Evolutionary conservation across 2,329 filamentous ascomycete genomes (phyloP), one percentile per base, ranked within the genome.

Genomic region (Colletotrichum plurivorum): DNA sequence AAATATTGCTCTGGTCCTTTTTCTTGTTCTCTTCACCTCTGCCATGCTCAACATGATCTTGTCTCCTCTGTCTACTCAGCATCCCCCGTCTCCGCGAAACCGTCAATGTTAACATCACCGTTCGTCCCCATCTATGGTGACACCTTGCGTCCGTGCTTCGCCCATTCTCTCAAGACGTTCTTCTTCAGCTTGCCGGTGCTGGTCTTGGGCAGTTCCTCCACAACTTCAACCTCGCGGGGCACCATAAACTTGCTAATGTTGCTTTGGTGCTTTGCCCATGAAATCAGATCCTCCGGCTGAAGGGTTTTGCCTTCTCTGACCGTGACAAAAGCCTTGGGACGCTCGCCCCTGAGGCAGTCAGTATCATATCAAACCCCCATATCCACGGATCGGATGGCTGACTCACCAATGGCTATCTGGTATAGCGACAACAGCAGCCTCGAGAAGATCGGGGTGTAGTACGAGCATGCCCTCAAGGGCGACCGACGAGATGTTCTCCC

Each of bases 171-270:
- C 63, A 99, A 80, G 7, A 97, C 89, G 76, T 97, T 98, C 89
- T 99, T 99, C 87, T 94, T 92, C 69, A 98, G 87, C 87, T 99
- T 99, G 3, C 96, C 96, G 0, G 96, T 99, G 79, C 93, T 96
- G 31, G 96, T 99, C 88, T 99, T 99, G 10, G 96, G 96, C 72
- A 99, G 84, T 79, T 98, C 95, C 6, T 83, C 73, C n/a, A 99
- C 89, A 51, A 98, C 84, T 79, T 97, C 93, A 1, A 91, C 88
- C 76, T 92, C 90, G 48, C 87, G 80, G 27, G 89, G 90, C 15
- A 92, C 91, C 96, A 98, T 98, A 78, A 98, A 99, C 72, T 90
- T 90, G 81, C 93, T 95, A 74, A 99, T 97, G 31, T 86, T 85
- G 77, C 92, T 93, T 75, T 93, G 88, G 72, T 92, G 84, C 79